Evolutionary conservation across 768 basidiomycete genomes (phyloP), one percentile per base, ranked within the genome.

Genomic region (Hemileccinum rubropunctum): DNA sequence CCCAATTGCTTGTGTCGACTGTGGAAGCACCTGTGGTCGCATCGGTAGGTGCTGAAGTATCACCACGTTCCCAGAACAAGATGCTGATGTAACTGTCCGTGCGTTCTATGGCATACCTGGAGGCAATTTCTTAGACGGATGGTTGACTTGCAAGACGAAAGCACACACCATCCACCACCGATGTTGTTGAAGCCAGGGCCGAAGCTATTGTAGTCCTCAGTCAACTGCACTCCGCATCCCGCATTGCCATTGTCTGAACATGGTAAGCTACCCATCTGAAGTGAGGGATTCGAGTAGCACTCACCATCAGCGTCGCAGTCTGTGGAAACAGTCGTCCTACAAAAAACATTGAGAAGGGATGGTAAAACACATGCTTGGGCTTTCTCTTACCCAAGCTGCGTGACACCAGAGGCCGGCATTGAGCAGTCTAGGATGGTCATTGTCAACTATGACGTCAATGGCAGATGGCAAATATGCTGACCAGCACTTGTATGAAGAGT

Each of bases 401-500:
- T 34, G 15, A 58, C 45, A 28, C 52, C 54, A 4, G 53, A 56
- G 23, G 47, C 37, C 2, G 67, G 67, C 15, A 68, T 70, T 4
- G 61, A 52, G 41, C 67, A 68, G 37, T 47, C 67, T 67, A 38
- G 14, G 8, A 32, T 30, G 14, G 23, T 10, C 21, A 3, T n/a
- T n/a, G 20, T 48, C 20, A 50, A 26, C 30, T 12, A 28, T 20
- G 2, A 17, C 8, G 6, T 36, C n/a, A 14, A 13, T 20, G 10
- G 12, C 11, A 15, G 18, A 26, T 11, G n/a, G 38, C 8, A 42
- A 21, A 26, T 15, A 5, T 30, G 42, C 70, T 42, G 50, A 76
- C 80, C 68, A 10, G 78, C 54, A 48, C 68, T 70, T 4, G 83
- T 84, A 62, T 86, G 85, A 30, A 86, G 68, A 0, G 82, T 78